phyloP scores from a whole-genome alignment of 208 protist species.

The Angomonas deanei region DNA sequence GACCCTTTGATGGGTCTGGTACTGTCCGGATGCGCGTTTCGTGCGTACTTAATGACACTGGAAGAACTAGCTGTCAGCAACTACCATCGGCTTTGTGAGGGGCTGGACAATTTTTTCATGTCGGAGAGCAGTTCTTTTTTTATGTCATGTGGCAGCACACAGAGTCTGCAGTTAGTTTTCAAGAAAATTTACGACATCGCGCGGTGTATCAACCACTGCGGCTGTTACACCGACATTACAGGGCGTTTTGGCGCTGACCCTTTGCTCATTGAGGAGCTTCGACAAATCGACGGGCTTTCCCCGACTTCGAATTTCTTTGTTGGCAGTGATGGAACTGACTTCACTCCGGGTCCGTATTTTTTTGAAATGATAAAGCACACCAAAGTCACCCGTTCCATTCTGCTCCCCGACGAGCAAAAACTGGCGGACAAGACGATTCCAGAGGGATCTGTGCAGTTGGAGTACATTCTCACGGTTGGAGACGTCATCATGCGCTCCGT shows the following conservation, averaged over 20 bases:
- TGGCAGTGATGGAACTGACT: background rate
- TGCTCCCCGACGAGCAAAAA: background rate
- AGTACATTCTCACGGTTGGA: background rate
- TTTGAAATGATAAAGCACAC: background rate
- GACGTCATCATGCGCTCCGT: background rate
- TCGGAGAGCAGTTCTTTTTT: background rate
- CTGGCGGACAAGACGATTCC: background rate
- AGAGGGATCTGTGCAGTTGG: background rate
- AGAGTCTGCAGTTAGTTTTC: background rate
- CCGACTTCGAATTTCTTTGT: background rate
- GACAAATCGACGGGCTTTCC: background rate
- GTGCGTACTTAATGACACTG: background rate
- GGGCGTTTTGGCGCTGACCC: background rate
- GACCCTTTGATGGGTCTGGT: background rate
- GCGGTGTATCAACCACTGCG: too few relatives aligned
- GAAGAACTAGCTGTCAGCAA: background rate
- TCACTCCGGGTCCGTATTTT: background rate
- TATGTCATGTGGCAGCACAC: background rate
- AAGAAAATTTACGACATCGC: background rate
- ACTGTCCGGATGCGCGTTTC: background rate
- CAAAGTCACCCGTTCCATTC: background rate
- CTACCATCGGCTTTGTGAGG: background rate
- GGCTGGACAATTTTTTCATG: background rate
- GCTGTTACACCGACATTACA: background rate
- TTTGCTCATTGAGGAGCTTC: background rate